Base-by-base conservation (phyloP, 2,329 filamentous ascomycete genomes). In the Fusarium albosuccineum region DNA sequence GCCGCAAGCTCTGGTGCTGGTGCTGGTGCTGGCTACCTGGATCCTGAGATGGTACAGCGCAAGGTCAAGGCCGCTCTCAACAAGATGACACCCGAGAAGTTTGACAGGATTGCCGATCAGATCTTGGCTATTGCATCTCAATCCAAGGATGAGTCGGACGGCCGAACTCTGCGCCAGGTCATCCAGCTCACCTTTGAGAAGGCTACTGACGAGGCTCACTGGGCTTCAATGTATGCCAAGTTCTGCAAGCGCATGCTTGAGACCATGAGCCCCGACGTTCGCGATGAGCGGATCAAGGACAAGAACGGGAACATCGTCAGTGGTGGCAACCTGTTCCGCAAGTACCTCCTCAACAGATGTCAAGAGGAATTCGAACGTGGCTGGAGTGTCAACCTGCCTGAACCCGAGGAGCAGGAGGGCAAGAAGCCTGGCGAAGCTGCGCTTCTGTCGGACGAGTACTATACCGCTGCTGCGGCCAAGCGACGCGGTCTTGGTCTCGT, bases 41-140 rank as follows among this genome's bases (percentile, higher is more conserved):
- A 97, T 69, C 95, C 96, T 26, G 93, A 95, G 73, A 89, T 96
- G 85, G 96, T 99, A 60, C 96, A 99, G 83, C 91, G 95, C 73
- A 99, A 99, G 90, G 96, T 99, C 78, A 99, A 99, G 90, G 92
- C 94, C 68, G 92, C 92, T 64, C 85, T 99, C 74, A 99, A 99
- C 89, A 99, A 99, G 91, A 98, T 99, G 96, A 98, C 96, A 0
- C 96, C 96, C 0, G 96, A 99, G 82, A 99, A 98, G 77, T 99
- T 99, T 74, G 94, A 97, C 78, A 94, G 91, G 82, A 97, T 99
- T 71, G 89, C 96, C 7, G 92, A 94, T 66, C 94, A 97, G 79
- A 97, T 99, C 66, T 87, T 99, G 30, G 86, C 89, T 55, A 99
- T 99, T 77, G 94, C 95, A 29, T 92, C 89, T 22, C 96, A 99